Evolutionary conservation across 2,329 filamentous ascomycete genomes (phyloP), one percentile per base, ranked within the genome.

Genomic region (Colletotrichum sp.): DNA sequence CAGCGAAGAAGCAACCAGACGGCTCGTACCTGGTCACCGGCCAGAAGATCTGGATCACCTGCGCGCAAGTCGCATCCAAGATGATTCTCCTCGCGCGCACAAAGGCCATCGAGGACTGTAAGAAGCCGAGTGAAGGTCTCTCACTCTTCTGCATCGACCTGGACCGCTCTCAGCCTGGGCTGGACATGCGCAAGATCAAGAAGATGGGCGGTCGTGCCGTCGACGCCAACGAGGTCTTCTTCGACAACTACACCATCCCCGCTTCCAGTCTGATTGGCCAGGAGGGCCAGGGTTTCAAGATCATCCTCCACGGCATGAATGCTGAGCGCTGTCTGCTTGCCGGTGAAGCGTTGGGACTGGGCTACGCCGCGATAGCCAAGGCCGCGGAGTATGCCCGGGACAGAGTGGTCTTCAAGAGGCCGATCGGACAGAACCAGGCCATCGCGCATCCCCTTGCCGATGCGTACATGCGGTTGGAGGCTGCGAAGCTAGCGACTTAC

Each of bases 31-130:
- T 85, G 2, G 89, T 98, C 13, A 91, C 91, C 0, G 95, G 95
- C 0, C 94, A 96, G 82, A 98, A 98, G 86, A 96, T 96, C 71
- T 98, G 95, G 95, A 98, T 97, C 71, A 95, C 95, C 0, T 96
- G 92, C 69, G 95, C 95, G 0, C 95, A 98, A 82, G 93, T 96
- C 1, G 95, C 95, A 0, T 89, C 90, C 6, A 95, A 95, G 80
- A 98, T 98, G 95, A 93, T 98, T 6, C 88, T 98, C 0, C 89
- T 98, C 0, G 95, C 95, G 0, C 91, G 95, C 2, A 98, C 95
- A 0, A 95, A 92, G 0, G 90, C 93, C 0, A 79, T 93, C 0
- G 93, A 95, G 67, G 88, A 95, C 75, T 91, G 92, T 0, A 86
- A 87, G 75, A 95, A 93, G 81, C 90, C 93, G 0, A 94, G 91